These are phyloP conservation scores for Annona squamosa DNA, from an alignment of 164 flowering plant species.

Conservation along the genomic window DNA sequence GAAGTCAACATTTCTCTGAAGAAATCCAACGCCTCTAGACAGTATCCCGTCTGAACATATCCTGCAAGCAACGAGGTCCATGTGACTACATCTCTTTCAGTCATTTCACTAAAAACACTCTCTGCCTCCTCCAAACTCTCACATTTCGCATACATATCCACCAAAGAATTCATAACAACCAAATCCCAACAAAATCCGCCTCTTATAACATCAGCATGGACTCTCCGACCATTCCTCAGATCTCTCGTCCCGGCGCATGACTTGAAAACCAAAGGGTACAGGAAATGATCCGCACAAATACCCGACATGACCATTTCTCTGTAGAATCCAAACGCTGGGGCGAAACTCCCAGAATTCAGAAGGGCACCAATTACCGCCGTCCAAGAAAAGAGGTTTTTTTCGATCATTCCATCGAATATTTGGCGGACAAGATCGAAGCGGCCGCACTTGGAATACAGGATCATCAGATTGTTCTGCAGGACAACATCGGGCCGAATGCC, in stretches of 20 bases:
- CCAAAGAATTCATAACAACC: slow-evolving; percentile 25
- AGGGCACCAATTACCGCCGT: slow-evolving; percentile 22
- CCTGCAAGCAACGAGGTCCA: slow-evolving; percentile 25
- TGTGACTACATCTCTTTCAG: slow-evolving; percentile 19
- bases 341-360: slow-evolving; percentile 11
- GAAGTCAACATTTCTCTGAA: slow-evolving; percentile 21
- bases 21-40: slow-evolving; percentile 17
- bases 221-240: slow-evolving; percentile 13
- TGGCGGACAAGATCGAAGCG: slow-evolving; percentile 3
- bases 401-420: slow-evolving; percentile 21
- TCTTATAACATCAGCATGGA: slow-evolving; percentile 16
- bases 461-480: slow-evolving; percentile 21
- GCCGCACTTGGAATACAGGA: slow-evolving; percentile 19
- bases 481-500: slow-evolving; percentile 10
- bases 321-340: slow-evolving; percentile 11
- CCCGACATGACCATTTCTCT: slow-evolving; percentile 15
- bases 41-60: slow-evolving; percentile 17
- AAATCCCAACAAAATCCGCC: slow-evolving; percentile 25
- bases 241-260: slow-evolving; percentile 21
- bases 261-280: slow-evolving; percentile 27
- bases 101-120: slow-evolving; percentile 15
- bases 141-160: slow-evolving; percentile 29
- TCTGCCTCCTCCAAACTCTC: slow-evolving; percentile 20
- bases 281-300: slow-evolving; percentile 20
- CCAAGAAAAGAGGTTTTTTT: slow-evolving; percentile 26